These are phyloP conservation scores for Mangifera indica DNA, from an alignment of 345 rosid genomes.

Conservation along the genomic window DNA sequence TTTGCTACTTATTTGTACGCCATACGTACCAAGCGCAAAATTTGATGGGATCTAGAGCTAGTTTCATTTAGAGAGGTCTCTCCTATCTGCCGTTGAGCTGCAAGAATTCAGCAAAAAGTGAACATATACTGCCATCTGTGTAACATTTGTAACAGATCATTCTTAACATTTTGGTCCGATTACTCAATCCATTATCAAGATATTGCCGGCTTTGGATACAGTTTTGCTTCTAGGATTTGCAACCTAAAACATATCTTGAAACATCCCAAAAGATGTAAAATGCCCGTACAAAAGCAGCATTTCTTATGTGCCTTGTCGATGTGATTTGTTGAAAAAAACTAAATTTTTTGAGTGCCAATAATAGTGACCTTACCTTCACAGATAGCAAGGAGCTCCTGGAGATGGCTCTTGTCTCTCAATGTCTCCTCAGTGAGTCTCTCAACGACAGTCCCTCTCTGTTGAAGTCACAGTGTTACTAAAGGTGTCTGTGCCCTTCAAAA, in stretches of 20 bases:
- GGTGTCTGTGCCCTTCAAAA: neutral
- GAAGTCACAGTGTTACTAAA: conserved; percentile 10
- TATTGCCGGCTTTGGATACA: too few relatives aligned
- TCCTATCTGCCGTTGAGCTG: conserved; percentile 90
- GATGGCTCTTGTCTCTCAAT: conserved; percentile 52
- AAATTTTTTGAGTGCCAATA: neutral
- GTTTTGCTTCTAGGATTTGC: too few relatives aligned
- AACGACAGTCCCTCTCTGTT: conserved; percentile 83
- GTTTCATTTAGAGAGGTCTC: conserved; percentile 78
- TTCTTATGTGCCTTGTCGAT: too few relatives aligned
- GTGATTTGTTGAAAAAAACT: too few relatives aligned
- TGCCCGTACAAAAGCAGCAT: too few relatives aligned
- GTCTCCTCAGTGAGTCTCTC: conserved; percentile 72
- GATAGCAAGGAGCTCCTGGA: conserved; percentile 61
- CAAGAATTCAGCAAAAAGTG: conserved; percentile 16
- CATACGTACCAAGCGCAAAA: conserved; percentile 65
- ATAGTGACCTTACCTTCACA: conserved; percentile 55
- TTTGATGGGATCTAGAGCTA: conserved; percentile 94
- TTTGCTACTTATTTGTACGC: neutral
- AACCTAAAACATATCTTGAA: too few relatives aligned
- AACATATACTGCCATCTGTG: conserved; percentile 12
- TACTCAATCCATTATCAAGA: too few relatives aligned
- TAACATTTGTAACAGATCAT: too few relatives aligned
- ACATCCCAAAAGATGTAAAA: too few relatives aligned
- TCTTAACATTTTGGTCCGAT: too few relatives aligned